Base-by-base conservation (phyloP, 1,139 yeast genomes). In the Candida sp. region DNA sequence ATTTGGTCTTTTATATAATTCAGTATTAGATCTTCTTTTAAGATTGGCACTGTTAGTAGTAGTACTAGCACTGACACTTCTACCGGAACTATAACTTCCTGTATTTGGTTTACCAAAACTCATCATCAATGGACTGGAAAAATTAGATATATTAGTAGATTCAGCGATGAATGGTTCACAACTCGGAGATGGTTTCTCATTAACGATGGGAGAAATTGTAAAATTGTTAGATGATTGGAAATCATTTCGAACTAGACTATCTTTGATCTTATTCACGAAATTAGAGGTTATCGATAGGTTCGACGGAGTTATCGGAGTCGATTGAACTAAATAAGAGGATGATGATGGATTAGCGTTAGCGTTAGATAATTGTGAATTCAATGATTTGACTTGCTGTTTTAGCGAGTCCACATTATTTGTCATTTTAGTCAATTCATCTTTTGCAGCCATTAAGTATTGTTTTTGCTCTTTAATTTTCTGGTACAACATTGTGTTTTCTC, bases 361-460 rank as follows among this genome's bases (percentile, higher is more conserved):
- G 21, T 43, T 35, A 33, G 40, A 25, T 35, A 47, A 35, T 35
- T 44, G 42, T 8, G 19, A 22, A 35, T 39, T 42, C 29, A 43
- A 43, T 25, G 33, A 25, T 6, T 33, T 42, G 8, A 39, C 34
- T 41, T 48, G 38, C 29, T 43, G 33, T 33, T 30, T 35, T 25
- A 52, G 39, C 1, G 41, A 32, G 9, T 43, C 45, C 11, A 50
- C 46, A 35, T 50, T 48, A 5, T 40, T 43, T 15, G 43, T 49
- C 32, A 53, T 45, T 30, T 46, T 45, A 9, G 47, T 41, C 15
- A 55, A 47, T 37, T 55, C 60, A 35, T 49, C 52, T 39, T 53
- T 54, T n/a, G 58, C 60, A 4, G 51, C 52, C 34, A 45, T 44
- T 4, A 56, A 43, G 23, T 53, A 47, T 19, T 54, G 49, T 21